These are phyloP conservation scores for Trichoderma oligosporum DNA, from an alignment of 2,329 filamentous ascomycete genomes.

Conservation along the genomic window DNA sequence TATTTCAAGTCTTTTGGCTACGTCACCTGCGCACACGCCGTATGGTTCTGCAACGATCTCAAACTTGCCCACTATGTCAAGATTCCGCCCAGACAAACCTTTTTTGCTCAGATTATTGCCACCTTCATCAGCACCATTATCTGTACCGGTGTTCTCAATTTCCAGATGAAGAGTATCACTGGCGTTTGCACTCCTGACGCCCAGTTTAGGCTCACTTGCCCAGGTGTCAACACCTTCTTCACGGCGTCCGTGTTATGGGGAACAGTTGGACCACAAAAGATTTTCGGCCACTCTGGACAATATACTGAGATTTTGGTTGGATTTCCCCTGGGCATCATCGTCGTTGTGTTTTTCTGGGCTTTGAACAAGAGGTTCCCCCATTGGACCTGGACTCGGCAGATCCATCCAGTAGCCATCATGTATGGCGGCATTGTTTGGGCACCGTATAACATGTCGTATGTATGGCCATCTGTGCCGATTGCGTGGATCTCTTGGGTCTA, in stretches of 20 bases:
- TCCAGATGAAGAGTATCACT: conserved; percentile 47
- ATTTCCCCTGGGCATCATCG: conserved; percentile 47
- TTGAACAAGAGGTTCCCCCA: conserved; percentile 41
- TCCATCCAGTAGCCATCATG: conserved; percentile 48
- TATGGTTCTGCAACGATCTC: conserved; percentile 47
- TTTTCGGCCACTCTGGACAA: conserved; percentile 47
- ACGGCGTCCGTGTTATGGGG: conserved; percentile 55
- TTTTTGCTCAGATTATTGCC: conserved; percentile 55
- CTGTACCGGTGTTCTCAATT: conserved; percentile 47
- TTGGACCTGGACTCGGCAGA: conserved; percentile 40
- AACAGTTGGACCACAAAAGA: conserved; percentile 48
- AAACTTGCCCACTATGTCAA: conserved; percentile 56
- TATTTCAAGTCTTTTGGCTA: conserved; percentile 53
- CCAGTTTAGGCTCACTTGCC: conserved; percentile 48
- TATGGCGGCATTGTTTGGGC: conserved; percentile 46
- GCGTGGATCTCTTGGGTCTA: conserved; percentile 52
- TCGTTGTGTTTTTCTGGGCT: conserved; percentile 42
- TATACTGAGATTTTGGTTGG: conserved; percentile 48
- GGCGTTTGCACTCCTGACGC: conserved; percentile 48
- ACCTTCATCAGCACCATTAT: conserved; percentile 53
- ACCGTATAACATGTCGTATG: conserved; percentile 50
- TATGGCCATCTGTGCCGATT: conserved; percentile 50
- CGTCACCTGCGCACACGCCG: conserved; percentile 48
- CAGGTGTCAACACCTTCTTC: conserved; percentile 53
- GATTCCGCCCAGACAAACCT: conserved; percentile 58